phyloP scores from a whole-genome alignment of 2,329 filamentous ascomycete species.

The Fusarium miscanthi region DNA sequence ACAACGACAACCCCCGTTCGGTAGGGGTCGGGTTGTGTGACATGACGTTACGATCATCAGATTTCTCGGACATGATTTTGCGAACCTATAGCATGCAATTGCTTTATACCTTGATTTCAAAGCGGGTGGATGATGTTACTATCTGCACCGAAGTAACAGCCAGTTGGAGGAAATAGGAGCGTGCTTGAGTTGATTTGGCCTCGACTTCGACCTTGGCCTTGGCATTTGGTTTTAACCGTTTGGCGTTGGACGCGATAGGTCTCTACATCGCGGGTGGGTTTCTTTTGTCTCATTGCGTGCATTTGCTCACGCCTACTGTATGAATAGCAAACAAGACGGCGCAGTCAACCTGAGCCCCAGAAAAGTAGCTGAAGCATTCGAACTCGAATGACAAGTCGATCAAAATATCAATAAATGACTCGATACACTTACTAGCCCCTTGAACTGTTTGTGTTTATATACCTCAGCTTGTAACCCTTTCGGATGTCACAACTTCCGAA shows the following conservation, averaged over 20 bases:
- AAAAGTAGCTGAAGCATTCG: conserved; percentile 10
- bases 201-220: not conserved
- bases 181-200: not conserved
- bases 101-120: conserved; percentile 3
- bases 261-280: conserved; percentile 2
- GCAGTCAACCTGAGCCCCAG: conserved; percentile 14
- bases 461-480: not conserved
- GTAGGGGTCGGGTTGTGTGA: conserved; percentile 11
- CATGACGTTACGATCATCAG: conserved; percentile 33
- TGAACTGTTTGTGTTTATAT: not conserved
- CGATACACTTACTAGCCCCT: not conserved
- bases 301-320: conserved; percentile 22
- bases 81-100: not conserved
- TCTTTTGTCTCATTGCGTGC: conserved; percentile 17
- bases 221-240: conserved; percentile 9
- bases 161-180: conserved; percentile 9
- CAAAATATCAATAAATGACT: not conserved
- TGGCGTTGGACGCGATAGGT: conserved; percentile 20
- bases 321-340: conserved; percentile 18
- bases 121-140: conserved; percentile 24
- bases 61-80: conserved; percentile 28
- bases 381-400: conserved; percentile 18
- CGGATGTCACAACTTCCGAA: not conserved
- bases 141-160: not conserved
- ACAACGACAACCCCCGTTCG: conserved; percentile 9